Percentiles rank a stretch among this genome's conserved stretches.
phyloP scores from a whole-genome alignment of 2,329 filamentous ascomycete genomes.

The Xylaria sp. region DNA sequence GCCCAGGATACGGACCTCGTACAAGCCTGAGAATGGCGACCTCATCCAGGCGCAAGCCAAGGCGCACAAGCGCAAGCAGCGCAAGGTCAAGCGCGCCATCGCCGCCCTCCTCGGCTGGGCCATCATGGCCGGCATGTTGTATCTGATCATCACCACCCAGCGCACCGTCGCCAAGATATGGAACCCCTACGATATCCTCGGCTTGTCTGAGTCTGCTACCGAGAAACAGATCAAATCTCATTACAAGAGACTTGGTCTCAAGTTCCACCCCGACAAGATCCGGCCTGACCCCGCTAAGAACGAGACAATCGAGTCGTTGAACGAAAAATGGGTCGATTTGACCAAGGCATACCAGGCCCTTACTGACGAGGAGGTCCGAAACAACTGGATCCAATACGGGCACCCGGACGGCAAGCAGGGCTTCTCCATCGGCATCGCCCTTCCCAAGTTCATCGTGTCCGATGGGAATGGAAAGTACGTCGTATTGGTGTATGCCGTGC shows the following conservation, averaged over 20 bases:
- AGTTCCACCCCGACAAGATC: slow-evolving; percentile 93
- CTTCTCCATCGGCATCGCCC: slow-evolving; percentile 95
- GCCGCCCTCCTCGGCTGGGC: slow-evolving; percentile 81
- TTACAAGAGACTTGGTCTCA: slow-evolving; percentile 87
- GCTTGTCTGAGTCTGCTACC: slow-evolving; percentile 82
- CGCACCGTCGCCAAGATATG: slow-evolving; percentile 80
- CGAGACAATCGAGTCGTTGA: slow-evolving; percentile 85
- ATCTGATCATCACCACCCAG: slow-evolving; percentile 85
- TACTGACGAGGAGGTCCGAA: slow-evolving; percentile 95
- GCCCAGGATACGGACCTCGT: slow-evolving; percentile 82
- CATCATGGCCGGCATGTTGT: slow-evolving; percentile 88
- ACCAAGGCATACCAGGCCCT: slow-evolving; percentile 98
- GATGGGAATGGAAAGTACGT: slow-evolving; percentile 97
- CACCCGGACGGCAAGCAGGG: slow-evolving; percentile 98
- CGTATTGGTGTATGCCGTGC: slow-evolving; percentile 84
- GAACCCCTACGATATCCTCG: slow-evolving; percentile 96
- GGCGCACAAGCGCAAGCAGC: slow-evolving; percentile 89
- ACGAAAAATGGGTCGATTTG: slow-evolving; percentile 90
- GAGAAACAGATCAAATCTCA: slow-evolving; percentile 93
- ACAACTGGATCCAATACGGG: slow-evolving; percentile 95
- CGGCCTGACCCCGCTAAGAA: slow-evolving; percentile 86
- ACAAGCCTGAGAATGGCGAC: slow-evolving; percentile 82
- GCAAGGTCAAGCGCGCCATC: slow-evolving; percentile 84
- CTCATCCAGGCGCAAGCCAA: slow-evolving; percentile 84
- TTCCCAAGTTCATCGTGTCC: slow-evolving; percentile 90